Base-by-base conservation (phyloP, 2,329 filamentous ascomycete genomes). In the Pyrenophora tritici-repentis region DNA sequence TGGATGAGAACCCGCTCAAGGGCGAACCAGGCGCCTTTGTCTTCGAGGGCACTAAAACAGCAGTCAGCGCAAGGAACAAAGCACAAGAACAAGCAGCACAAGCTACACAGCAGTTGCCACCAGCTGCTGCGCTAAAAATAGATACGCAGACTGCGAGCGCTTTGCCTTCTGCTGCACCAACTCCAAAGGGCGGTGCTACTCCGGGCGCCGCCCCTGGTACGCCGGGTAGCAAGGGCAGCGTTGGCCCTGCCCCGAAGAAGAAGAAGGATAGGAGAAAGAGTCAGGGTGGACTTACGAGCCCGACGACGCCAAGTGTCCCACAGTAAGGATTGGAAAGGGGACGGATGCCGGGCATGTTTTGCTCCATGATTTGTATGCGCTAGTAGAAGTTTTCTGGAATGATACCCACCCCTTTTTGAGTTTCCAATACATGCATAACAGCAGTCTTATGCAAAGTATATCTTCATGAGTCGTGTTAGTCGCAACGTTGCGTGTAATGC, bases 21-120 rank as follows among this genome's bases (percentile, higher is more conserved):
- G 85, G 85, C 40, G 85, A 87, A 64, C 85, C 85, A 0, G 85
- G 85, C 24, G 79, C 79, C 4, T 86, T 87, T 59, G 81, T 83
- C 46, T 78, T 86, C 56, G 77, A 78, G 4, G 73, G 73, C 29
- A 77, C 78, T 1, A 71, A 68, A 20, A 69, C 73, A 29, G 73
- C 72, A 7, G 68, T 80, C 7, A 73, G 76, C 52, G 76, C 76
- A 36, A 55, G 70, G 32, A 70, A 73, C 41, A 70, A 68, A 36
- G 73, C 72, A 2, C 69, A 75, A 49, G 71, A 66, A 41, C 65
- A 58, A 55, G 53, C 59, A 8, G 51, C 54, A 42, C 58, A 61
- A 9, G 40, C 56, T 26, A 42, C 58, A 13, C 47, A 55, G 42
- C 47, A 55, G 42, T 47, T 57, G 20, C 39, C 57, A 17, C 45